phyloP scores from a whole-genome alignment of 1,139 yeast genomes.

The Blastobotrys raffinosifermentans region DNA sequence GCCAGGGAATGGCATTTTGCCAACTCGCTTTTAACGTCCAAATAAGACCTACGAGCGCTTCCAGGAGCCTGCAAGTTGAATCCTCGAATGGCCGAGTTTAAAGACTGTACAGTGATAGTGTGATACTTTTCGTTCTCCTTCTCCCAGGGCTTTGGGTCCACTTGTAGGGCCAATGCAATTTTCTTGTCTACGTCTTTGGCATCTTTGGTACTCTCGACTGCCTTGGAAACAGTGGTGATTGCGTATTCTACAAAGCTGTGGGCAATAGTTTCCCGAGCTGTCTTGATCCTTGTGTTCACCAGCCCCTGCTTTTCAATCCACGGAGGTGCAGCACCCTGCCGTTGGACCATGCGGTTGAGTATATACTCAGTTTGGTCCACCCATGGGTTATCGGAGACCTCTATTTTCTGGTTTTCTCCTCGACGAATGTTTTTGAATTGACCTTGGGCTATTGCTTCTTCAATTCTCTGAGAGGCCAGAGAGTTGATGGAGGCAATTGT shows the following conservation, averaged over 20 bases:
- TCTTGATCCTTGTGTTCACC: slow-evolving; percentile 42
- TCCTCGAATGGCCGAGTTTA: slow-evolving; percentile 59
- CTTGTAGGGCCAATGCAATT: slow-evolving; percentile 4
- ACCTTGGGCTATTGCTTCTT: slow-evolving; percentile 67
- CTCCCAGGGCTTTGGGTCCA: slow-evolving; percentile 36
- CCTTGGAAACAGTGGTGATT: slow-evolving; percentile 3
- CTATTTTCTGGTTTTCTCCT: slow-evolving; percentile 45
- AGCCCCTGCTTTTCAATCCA: slow-evolving; percentile 80
- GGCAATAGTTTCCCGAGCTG: slow-evolving; percentile 35
- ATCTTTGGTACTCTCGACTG: not conserved
- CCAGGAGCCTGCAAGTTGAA: slow-evolving; percentile 80
- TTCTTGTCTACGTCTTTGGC: slow-evolving; percentile 2
- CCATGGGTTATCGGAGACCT: slow-evolving; percentile 44
- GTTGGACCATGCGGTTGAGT: slow-evolving; percentile 62
- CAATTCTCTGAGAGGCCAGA: slow-evolving; percentile 68
- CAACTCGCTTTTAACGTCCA: slow-evolving; percentile 49
- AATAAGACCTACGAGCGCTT: slow-evolving; percentile 63
- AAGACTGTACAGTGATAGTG: slow-evolving; percentile 38
- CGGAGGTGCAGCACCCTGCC: slow-evolving; percentile 77
- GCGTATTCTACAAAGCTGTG: slow-evolving; percentile 15
- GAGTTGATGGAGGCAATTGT: slow-evolving; percentile 52
- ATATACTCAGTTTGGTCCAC: slow-evolving; percentile 60
- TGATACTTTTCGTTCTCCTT: slow-evolving; percentile 37
- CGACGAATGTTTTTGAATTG: slow-evolving; percentile 60
- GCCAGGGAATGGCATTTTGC: slow-evolving; percentile 12